These are phyloP conservation scores for Monilinia polystroma DNA, from an alignment of 2,329 filamentous ascomycete species.

Conservation along the genomic window DNA sequence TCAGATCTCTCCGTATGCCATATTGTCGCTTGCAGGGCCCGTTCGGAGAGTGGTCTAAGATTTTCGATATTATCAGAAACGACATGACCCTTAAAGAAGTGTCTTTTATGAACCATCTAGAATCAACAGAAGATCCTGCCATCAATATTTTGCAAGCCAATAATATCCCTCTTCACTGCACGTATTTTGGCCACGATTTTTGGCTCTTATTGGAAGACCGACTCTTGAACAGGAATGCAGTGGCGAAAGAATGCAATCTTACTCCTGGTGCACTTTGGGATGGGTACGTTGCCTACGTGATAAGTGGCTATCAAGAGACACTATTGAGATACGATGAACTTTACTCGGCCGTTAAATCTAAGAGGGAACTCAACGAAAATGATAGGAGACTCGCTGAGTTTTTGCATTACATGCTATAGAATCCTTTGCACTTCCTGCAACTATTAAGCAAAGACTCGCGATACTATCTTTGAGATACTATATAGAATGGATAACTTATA, in stretches of 20 bases:
- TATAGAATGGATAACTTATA: too few relatives aligned
- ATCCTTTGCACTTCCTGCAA: too few relatives aligned
- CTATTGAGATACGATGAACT: neutral
- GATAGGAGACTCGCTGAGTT: too few relatives aligned
- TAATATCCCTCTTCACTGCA: neutral
- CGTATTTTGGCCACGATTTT: neutral
- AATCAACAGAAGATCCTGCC: neutral
- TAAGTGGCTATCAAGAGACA: neutral
- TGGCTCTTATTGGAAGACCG: neutral
- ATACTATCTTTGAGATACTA: too few relatives aligned
- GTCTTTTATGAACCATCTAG: accelerated
- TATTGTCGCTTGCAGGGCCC: accelerated
- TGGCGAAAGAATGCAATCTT: neutral
- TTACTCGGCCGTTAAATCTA: too few relatives aligned
- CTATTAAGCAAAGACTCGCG: too few relatives aligned
- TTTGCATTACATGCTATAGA: too few relatives aligned
- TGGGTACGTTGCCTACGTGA: neutral
- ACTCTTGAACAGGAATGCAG: neutral
- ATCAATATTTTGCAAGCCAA: neutral
- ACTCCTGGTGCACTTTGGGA: neutral
- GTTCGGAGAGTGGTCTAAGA: neutral
- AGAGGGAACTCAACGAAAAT: too few relatives aligned
- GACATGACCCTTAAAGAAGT: neutral
- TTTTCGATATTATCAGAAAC: neutral
- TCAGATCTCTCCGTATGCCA: neutral